phyloP scores from a whole-genome alignment of 345 rosid species.

The Camelina neglecta region DNA sequence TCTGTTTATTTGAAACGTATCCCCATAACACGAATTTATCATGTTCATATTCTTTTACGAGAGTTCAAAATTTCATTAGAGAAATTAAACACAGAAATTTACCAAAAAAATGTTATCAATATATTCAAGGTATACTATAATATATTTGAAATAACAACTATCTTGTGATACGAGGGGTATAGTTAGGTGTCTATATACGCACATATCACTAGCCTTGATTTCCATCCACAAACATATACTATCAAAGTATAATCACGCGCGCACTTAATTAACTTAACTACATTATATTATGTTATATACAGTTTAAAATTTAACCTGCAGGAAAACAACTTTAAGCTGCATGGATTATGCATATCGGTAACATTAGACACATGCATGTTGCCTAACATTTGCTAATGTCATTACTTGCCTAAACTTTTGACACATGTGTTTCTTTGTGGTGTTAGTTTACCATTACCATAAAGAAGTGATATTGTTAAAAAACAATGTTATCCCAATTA shows the following conservation, averaged over 20 bases:
- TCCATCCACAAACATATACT: background rate
- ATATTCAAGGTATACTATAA: background rate
- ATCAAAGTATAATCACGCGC: background rate
- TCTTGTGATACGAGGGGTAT: background rate
- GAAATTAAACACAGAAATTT: background rate
- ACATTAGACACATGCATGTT: background rate
- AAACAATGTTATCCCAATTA: background rate
- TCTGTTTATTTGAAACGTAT: no score
- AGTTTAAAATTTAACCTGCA: background rate
- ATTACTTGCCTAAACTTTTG: background rate
- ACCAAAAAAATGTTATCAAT: background rate
- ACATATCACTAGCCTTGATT: slow-evolving; percentile 2
- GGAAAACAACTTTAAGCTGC: background rate
- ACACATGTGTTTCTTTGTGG: slow-evolving; percentile 1
- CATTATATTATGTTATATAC: background rate
- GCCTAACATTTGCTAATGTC: no score
- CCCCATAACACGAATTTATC: background rate
- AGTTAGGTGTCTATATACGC: background rate
- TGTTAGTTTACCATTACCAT: background rate
- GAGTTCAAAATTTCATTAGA: background rate
- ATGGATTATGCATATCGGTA: background rate
- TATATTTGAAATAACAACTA: background rate
- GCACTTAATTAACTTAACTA: background rate
- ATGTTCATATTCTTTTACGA: background rate
- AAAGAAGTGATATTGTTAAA: background rate